Evolutionary conservation across 2,329 filamentous ascomycete species (phyloP), one percentile per base, ranked within the genome.

Genomic region (Botrytis elliptica): DNA sequence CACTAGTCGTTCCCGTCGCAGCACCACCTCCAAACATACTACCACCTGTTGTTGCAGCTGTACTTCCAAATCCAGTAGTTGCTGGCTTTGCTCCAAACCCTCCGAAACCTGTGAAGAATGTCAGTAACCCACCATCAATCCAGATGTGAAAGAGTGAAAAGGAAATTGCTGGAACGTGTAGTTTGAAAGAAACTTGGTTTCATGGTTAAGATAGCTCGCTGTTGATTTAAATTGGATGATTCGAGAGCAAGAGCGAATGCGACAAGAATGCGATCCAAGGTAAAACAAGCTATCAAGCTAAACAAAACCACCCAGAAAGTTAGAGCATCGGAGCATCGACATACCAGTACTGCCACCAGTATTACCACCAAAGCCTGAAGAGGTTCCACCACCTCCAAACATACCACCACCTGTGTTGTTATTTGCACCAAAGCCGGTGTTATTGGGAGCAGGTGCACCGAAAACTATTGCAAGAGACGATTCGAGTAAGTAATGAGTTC

Each of bases 21-120:
- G 79, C 75, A 42, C 79, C 78, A 63, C 74, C 74, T 62, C 87
- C 88, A 77, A 91, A 91, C 76, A 91, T 82, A 42, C 86, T 84
- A 60, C 85, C 84, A 73, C 85, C 83, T 42, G 84, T 81, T 40
- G 81, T 81, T 70, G 82, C 79, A 73, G 82, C 80, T 70, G 82
- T 79, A 75, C 81, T 78, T 64, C 88, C 88, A 77, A 90, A 90
- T 16, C 78, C 81, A 18, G 57, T 33, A 33, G 66, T 57, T 67
- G 81, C 77, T 74, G 84, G 81, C 57, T 84, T 85, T 70, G 79
- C 77, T 42, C 80, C 80, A 75, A 81, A 81, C 16, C 77, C 79
- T 73, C 87, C 87, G 77, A 89, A 90, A 75, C 79, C 79, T 80
- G 72, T 76, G 70, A 52, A 57, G 42, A 33, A 72, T 70, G 75